phyloP scores from a whole-genome alignment of 768 basidiomycete genomes.

The Cytidiella melzeri region DNA sequence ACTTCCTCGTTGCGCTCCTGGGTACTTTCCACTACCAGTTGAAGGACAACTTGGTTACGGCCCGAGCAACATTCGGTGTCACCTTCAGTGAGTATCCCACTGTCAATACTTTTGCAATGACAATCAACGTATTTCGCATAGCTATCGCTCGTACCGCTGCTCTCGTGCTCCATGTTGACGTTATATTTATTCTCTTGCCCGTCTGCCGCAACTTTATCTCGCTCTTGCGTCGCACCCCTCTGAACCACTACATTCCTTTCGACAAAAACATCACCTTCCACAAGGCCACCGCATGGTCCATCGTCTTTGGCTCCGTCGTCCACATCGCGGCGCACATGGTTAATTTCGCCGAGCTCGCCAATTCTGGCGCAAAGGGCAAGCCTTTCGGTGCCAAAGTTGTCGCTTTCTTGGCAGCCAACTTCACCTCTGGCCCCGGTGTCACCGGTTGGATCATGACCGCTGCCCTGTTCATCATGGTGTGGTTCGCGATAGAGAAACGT shows the following conservation, averaged over 20 bases:
- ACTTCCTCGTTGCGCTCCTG: conserved; percentile 69
- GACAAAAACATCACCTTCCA: conserved; percentile 91
- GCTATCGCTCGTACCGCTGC: conserved; percentile 87
- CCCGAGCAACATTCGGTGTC: conserved; percentile 65
- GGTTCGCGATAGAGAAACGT: conserved; percentile 77
- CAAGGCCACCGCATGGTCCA: conserved; percentile 88
- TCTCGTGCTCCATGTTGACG: conserved; percentile 85
- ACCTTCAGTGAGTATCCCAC: conserved; percentile 58
- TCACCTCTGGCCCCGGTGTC: conserved; percentile 71
- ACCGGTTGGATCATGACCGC: conserved; percentile 89
- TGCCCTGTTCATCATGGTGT: conserved; percentile 73
- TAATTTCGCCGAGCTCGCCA: conserved; percentile 69
- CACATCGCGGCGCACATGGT: conserved; percentile 84
- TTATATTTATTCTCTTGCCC: conserved; percentile 90
- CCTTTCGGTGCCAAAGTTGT: conserved; percentile 49
- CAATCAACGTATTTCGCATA: conserved; percentile 23
- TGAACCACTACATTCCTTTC: conserved; percentile 86
- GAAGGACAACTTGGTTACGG: conserved; percentile 69
- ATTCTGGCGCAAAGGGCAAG: conserved; percentile 45
- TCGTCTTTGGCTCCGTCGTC: conserved; percentile 68
- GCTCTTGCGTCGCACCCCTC: conserved; percentile 74
- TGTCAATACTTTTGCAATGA: neutral
- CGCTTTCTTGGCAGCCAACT: conserved; percentile 76
- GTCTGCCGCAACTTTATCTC: conserved; percentile 96
- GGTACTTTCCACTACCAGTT: conserved; percentile 73